Percentiles rank a stretch among this genome's conserved stretches.
Evolutionary conservation across 2,329 filamentous ascomycete genomes (phyloP).

Genomic region (Cercospora nicotianae): DNA sequence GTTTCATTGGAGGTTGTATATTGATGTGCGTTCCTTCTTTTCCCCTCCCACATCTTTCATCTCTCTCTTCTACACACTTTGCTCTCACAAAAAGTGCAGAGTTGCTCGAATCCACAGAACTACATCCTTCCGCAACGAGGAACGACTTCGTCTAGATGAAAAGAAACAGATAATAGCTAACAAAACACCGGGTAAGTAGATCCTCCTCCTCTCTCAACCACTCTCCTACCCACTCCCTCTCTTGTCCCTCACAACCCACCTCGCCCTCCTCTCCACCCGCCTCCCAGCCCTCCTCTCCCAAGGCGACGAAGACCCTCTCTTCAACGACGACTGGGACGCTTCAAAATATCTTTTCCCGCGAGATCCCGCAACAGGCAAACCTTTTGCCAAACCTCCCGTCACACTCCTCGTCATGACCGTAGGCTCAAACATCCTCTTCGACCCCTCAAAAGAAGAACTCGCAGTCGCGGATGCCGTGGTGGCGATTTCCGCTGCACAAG

Average conservation of each 20-base stretch:
- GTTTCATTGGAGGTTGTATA: constrained; percentile 95
- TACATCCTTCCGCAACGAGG: no score
- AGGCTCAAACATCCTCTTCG: constrained; percentile 87
- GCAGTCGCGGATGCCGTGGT: constrained; percentile 88
- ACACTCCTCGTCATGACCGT: constrained; percentile 88
- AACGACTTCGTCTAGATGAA: no score
- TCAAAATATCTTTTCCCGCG: constrained; percentile 71
- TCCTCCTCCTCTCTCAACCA: constrained; percentile 88
- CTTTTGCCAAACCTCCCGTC: constrained; percentile 67
- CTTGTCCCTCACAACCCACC: constrained; percentile 87
- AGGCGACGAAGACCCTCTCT: constrained; percentile 91
- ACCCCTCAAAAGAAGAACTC: constrained; percentile 86
- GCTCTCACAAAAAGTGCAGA: no score
- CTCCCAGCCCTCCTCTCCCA: constrained; percentile 84
- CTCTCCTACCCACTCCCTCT: constrained; percentile 91
- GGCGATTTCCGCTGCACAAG: constrained; percentile 70
- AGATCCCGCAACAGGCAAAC: constrained; percentile 31
- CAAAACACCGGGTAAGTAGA: constrained; percentile 52
- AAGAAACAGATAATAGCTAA: constrained; percentile 9
- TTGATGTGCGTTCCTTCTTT: constrained; percentile 70
- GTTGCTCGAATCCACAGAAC: no score
- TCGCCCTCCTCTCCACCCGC: constrained; percentile 84
- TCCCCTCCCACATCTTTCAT: neutral
- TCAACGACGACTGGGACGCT: constrained; percentile 96
- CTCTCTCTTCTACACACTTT: neutral